These are phyloP conservation scores for Leishmania tropica DNA, from an alignment of 208 protist genomes.

Conservation along the genomic window DNA sequence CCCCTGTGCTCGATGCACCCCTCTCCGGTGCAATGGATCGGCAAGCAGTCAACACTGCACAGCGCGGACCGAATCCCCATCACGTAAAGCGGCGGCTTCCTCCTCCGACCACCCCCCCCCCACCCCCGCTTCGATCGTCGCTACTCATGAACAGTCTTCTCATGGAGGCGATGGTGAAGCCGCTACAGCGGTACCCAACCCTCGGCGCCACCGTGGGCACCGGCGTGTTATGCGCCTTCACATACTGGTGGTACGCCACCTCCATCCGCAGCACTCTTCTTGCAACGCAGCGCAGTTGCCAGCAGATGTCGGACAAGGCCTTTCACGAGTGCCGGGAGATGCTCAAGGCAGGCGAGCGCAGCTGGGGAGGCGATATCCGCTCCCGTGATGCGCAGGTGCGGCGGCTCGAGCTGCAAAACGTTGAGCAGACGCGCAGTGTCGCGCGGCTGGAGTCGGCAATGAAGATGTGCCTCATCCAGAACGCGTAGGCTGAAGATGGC, in stretches of 20 bases:
- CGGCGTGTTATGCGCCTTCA: slow-evolving; percentile 50
- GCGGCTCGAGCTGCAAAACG: slow-evolving; percentile 85
- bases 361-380: slow-evolving; percentile 68
- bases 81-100: neutral
- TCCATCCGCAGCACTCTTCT: slow-evolving; percentile 57
- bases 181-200: slow-evolving; percentile 51
- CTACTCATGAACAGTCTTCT: slow-evolving; percentile 48
- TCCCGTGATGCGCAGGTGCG: slow-evolving; percentile 74
- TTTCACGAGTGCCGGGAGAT: slow-evolving; percentile 70
- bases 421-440: slow-evolving; percentile 88
- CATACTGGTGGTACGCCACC: slow-evolving; percentile 76
- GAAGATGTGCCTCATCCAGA: slow-evolving; percentile 75
- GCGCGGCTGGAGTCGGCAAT: slow-evolving; percentile 77
- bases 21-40: neutral
- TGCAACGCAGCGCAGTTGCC: slow-evolving; percentile 55
- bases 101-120: neutral
- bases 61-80: neutral
- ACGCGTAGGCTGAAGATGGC: neutral
- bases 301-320: slow-evolving; percentile 46
- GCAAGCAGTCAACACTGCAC: neutral
- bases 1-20: neutral
- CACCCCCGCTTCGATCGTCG: neutral
- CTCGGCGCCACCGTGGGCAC: slow-evolving; percentile 58
- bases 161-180: slow-evolving; percentile 42
- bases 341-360: slow-evolving; percentile 69